Percentiles rank a stretch among this genome's conserved stretches.
These are phyloP conservation scores for Juglanconis sp. DNA, from an alignment of 2,329 filamentous ascomycete genomes.

Conservation along the genomic window DNA sequence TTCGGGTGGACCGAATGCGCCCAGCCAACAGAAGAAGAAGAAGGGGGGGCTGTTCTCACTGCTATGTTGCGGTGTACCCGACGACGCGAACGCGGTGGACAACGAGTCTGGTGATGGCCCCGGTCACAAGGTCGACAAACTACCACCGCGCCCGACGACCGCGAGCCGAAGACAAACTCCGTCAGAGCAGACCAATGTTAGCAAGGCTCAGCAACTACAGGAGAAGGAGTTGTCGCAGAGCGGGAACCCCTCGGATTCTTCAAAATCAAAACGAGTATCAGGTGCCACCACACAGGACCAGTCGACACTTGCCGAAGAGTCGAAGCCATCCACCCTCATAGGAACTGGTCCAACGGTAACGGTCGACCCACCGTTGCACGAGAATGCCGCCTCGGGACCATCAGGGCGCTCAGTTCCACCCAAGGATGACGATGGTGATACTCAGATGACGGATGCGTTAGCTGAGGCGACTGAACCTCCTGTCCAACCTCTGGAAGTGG, in stretches of 20 bases:
- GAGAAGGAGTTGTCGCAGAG: slow-evolving; percentile 47
- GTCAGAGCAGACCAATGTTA: slow-evolving; percentile 44
- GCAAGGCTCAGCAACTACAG: slow-evolving; percentile 40
- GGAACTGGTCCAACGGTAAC: slow-evolving; percentile 37
- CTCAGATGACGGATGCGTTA: slow-evolving; percentile 64
- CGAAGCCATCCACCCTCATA: slow-evolving; percentile 42
- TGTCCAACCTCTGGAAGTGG: slow-evolving; percentile 17
- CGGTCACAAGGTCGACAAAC: slow-evolving; percentile 54
- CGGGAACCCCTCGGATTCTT: slow-evolving; percentile 31
- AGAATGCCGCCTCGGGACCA: slow-evolving; percentile 10
- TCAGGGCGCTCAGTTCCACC: slow-evolving; percentile 20
- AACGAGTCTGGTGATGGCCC: slow-evolving; percentile 52
- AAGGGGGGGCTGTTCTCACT: slow-evolving; percentile 56
- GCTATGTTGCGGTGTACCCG: slow-evolving; percentile 65
- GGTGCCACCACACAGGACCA: slow-evolving; percentile 47
- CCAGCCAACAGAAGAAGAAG: slow-evolving; percentile 51
- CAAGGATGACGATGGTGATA: slow-evolving; percentile 56
- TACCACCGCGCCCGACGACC: slow-evolving; percentile 52
- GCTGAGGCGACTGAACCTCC: slow-evolving; percentile 27
- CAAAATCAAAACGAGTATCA: slow-evolving; percentile 43
- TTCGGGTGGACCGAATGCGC: slow-evolving; percentile 45
- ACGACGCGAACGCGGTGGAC: slow-evolving; percentile 53
- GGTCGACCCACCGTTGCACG: slow-evolving; percentile 36
- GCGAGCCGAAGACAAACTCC: slow-evolving; percentile 52
- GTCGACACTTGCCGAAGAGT: slow-evolving; percentile 40